Evolutionary conservation across 306 rosid species (phyloP), one percentile per base, ranked within the genome.

Genomic region (Dalbergia cultrata): DNA sequence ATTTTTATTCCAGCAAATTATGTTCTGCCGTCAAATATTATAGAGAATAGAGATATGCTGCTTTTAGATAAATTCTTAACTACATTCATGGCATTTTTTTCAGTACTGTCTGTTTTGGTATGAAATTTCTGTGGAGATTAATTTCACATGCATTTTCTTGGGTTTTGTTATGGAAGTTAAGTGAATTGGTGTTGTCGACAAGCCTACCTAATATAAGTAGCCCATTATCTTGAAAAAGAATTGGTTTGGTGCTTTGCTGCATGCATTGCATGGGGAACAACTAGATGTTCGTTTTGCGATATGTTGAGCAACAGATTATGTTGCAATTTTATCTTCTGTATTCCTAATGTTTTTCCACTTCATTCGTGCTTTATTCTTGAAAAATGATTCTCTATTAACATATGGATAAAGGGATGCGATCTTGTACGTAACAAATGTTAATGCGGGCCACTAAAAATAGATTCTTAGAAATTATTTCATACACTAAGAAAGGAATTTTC

Each of bases 171-270:
- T 66, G 70, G 58, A 72, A 72, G 72, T 58, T 53, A 78, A 66
- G 44, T 45, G 56, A 67, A 67, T 34, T 74, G 69, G 41, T 73
- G 44, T 61, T 39, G 67, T 61, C 13, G 45, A 60, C 80, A 60
- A 74, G 52, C 37, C 8, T 13, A 60, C 67, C 50, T 72, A 49
- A 63, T 10, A 61, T 61, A 66, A n/a, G 31, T 19, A 44, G 74
- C 56, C 72, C 60, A 67, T 73, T 33, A 47, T 56, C 67, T 43
- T 79, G 63, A 53, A 31, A 61, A 57, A 43, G 26, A 3, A 60
- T 79, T 80, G 82, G 65, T 52, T 72, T 49, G 64, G 71, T 47
- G 61, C 66, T 71, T 70, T 56, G 63, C 12, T 49, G 22, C 80
- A 53, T 77, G 57, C 62, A 70, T 82, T 76, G 16, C 63, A 34